phyloP scores from a whole-genome alignment of 2,329 filamentous ascomycete species.

The Fonsecaea multimorphosa region DNA sequence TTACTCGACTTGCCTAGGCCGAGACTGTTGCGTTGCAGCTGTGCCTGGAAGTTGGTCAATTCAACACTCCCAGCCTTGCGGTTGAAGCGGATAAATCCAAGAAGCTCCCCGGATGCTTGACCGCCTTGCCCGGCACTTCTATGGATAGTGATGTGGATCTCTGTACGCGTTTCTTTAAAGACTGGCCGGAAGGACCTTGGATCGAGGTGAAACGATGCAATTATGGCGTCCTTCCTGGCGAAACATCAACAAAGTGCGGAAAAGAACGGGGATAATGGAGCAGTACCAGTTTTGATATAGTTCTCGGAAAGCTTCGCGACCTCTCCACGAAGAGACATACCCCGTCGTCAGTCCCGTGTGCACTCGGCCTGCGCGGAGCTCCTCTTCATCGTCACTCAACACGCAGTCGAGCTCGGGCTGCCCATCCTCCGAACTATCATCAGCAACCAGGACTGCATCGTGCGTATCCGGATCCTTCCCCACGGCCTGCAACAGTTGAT shows the following conservation, averaged over 20 bases:
- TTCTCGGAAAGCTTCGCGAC: constrained; percentile 31
- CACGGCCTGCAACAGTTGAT: not conserved
- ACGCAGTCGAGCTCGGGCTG: not conserved
- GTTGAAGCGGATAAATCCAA: constrained; percentile 40
- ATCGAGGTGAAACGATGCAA: constrained; percentile 23
- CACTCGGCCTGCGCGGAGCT: not conserved
- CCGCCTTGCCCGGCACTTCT: not conserved
- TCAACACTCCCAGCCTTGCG: constrained; percentile 34
- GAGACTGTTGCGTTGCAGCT: constrained; percentile 27
- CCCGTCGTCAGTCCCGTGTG: not conserved
- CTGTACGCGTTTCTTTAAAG: constrained; percentile 14
- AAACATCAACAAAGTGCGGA: constrained; percentile 4
- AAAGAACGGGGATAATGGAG: not conserved
- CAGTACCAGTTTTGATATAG: constrained; percentile 34
- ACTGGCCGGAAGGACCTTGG: constrained; percentile 24
- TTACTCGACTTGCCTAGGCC: constrained; percentile 30
- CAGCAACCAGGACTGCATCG: not conserved
- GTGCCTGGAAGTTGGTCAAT: constrained; percentile 39
- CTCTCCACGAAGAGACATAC: constrained; percentile 25
- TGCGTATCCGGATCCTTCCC: not conserved
- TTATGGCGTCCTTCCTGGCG: constrained; percentile 31
- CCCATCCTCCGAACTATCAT: not conserved
- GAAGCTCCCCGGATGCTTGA: constrained; percentile 1
- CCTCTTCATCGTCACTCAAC: not conserved
- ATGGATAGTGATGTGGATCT: constrained; percentile 21